Conservation (phyloP, 1,139 yeast species). For the Trichomonascaceae sp. region DNA sequence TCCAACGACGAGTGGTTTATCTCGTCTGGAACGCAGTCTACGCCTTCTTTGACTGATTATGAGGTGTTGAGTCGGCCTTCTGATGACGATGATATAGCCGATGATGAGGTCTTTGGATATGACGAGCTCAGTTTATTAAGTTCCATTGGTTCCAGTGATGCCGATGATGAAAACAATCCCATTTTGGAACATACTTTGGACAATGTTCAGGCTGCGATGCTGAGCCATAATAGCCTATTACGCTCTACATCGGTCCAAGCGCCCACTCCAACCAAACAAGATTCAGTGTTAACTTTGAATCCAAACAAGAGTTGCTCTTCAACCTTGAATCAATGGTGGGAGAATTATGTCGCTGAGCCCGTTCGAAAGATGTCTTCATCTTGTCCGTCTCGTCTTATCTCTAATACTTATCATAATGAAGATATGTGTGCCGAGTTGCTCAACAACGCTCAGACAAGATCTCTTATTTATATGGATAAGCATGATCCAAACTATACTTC, state of each 20-base stretch:
- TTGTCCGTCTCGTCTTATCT: neutral
- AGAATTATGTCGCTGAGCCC: neutral
- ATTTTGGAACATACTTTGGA: conserved; percentile 7
- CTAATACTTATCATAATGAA: neutral
- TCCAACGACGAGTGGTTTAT: conserved; percentile 5
- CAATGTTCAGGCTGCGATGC: conserved; percentile 4
- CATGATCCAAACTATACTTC: neutral
- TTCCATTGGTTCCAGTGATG: conserved; percentile 1
- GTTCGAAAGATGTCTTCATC: neutral
- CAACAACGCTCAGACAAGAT: conserved; percentile 1
- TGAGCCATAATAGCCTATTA: neutral
- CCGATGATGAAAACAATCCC: conserved; percentile 1
- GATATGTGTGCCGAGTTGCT: neutral
- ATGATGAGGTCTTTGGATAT: conserved; percentile 82
- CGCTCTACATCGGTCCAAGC: neutral
- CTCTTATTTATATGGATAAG: conserved; percentile 3
- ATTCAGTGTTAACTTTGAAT: neutral
- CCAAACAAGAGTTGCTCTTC: neutral
- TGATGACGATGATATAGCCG: conserved; percentile 49
- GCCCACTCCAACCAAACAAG: neutral
- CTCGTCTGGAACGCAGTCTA: conserved; percentile 3
- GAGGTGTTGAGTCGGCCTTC: conserved; percentile 8
- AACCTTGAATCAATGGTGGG: conserved; percentile 2
- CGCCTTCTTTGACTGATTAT: conserved; percentile 7
- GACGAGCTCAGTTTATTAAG: conserved; percentile 47